Evolutionary conservation across 2,329 filamentous ascomycete genomes (phyloP), one percentile per base, ranked within the genome.

Genomic region (Colletotrichum higginsianum): DNA sequence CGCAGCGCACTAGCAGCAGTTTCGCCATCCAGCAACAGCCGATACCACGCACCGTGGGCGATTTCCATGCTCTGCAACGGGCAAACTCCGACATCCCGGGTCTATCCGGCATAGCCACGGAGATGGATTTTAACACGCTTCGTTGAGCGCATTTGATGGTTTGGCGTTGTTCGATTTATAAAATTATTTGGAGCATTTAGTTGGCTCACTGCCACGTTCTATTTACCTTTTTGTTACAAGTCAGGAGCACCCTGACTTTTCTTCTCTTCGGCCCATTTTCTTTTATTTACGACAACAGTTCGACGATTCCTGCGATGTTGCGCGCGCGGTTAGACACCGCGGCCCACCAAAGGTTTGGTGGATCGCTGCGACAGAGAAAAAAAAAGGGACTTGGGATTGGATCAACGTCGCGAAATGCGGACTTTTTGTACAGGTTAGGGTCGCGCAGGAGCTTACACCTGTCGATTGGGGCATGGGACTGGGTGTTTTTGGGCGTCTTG

Each of bases 41-140:
- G 26, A 78, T 86, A 67, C 79, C 80, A 2, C 81, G 83, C 57
- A 85, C 85, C 1, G 82, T 86, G 0, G 84, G 82, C 3, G 86
- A 87, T 61, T 89, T 87, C 61, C 86, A 88, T 35, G 82, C 83
- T 1, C 75, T 88, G 2, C 86, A 87, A 67, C 80, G 86, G 49
- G 81, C 82, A 13, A 84, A 82, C 63, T 80, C 83, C 0, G 85
- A 86, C 52, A 80, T 72, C 49, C 69, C 68, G 2, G 68, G 64
- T 42, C 61, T 75, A 56, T 62, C 72, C 9, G 57, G 72, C 52
- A 73, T 75, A 57, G 38, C 23, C 3, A 26, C 60, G 9, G 74
- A 74, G 26, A 75, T 75, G 72, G 72, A 75, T 42, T 75, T 74
- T 40, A 65, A 65, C 9, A 61, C 66, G 8, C 58, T 75, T 30